Conservation (phyloP, 2,329 filamentous ascomycete genomes). For the Aaosphaeria pasadenensis region DNA sequence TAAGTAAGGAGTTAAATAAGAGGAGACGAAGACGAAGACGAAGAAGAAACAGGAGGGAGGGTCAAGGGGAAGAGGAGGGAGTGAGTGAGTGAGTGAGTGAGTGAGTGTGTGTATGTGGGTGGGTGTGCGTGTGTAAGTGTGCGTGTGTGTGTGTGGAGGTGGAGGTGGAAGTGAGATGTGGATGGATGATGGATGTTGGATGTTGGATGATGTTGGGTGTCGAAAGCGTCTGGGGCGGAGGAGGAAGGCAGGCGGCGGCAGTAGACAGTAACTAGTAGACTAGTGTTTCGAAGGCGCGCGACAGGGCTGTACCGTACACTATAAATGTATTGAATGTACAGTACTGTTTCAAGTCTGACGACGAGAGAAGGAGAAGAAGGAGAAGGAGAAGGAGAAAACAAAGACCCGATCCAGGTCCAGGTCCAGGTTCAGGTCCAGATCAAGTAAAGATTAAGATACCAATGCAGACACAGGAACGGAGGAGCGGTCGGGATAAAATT, state of each 20-base stretch:
- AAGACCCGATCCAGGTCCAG: not conserved
- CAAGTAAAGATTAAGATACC: too few species aligned
- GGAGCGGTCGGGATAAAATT: too few species aligned
- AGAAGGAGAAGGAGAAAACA: not conserved
- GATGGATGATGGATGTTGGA: not conserved
- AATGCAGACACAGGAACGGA: too few species aligned
- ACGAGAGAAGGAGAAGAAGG: not conserved
- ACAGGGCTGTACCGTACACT: too few species aligned
- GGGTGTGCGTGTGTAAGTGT: not conserved
- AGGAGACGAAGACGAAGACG: too few species aligned
- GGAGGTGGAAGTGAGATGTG: not conserved
- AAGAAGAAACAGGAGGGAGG: too few species aligned
- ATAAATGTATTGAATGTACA: too few species aligned
- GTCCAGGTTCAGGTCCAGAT: too few species aligned
- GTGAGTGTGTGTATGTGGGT: not conserved
- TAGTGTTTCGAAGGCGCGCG: too few species aligned
- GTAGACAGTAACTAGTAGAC: not conserved
- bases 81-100: conserved; percentile 8
- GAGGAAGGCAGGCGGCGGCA: not conserved
- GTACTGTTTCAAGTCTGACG: too few species aligned
- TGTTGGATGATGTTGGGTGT: not conserved
- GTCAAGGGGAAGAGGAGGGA: conserved; percentile 1
- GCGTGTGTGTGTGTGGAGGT: not conserved
- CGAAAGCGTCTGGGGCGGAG: not conserved
- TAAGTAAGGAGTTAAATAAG: too few species aligned